Percentiles rank a stretch among this genome's conserved stretches.
Evolutionary conservation across 495 filamentous ascomycete genomes (phyloP).

Genomic region (Trichoderma reesei): DNA sequence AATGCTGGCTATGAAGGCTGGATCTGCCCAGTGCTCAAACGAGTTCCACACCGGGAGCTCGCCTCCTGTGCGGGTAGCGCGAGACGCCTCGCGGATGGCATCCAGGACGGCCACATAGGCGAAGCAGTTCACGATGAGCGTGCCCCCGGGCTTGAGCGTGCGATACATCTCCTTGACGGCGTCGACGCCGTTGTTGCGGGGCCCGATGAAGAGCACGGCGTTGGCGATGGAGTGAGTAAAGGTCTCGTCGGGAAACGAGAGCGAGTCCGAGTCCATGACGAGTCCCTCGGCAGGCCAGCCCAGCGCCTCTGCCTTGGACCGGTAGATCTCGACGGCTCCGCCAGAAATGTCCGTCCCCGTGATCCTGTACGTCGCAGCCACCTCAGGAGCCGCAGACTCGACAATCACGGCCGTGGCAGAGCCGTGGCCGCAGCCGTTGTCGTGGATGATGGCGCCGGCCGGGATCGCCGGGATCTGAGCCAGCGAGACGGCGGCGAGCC

Average conservation of each 20-base stretch:
- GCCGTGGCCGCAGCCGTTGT: slow-evolving; percentile 17
- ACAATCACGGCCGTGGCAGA: slow-evolving; percentile 13
- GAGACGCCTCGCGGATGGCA: slow-evolving; percentile 8
- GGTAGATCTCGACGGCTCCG: slow-evolving; percentile 13
- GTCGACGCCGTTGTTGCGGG: slow-evolving; percentile 14
- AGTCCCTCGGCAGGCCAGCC: slow-evolving; percentile 15
- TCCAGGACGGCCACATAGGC: slow-evolving; percentile 9
- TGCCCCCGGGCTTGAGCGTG: slow-evolving; percentile 16
- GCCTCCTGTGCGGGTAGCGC: slow-evolving; percentile 11
- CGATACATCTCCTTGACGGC: slow-evolving; percentile 16
- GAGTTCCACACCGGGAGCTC: slow-evolving; percentile 11
- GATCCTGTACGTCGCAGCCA: slow-evolving; percentile 12
- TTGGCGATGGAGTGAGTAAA: slow-evolving; percentile 15
- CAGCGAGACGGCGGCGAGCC: slow-evolving; percentile 15
- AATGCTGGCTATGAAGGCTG: slow-evolving; percentile 5
- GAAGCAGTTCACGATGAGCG: slow-evolving; percentile 15
- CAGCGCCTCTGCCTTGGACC: slow-evolving; percentile 5
- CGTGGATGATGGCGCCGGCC: slow-evolving; percentile 14
- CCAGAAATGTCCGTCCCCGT: slow-evolving; percentile 15
- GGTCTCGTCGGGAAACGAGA: slow-evolving; percentile 14
- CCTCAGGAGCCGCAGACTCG: slow-evolving; percentile 9
- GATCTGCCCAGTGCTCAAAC: slow-evolving; percentile 14
- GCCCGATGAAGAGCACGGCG: slow-evolving; percentile 14
- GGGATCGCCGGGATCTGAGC: slow-evolving; percentile 13
- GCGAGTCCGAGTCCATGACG: slow-evolving; percentile 14